Evolutionary conservation across 371 early-diverging fungal species (phyloP).

Genomic region (Mucor lusitanicus): DNA sequence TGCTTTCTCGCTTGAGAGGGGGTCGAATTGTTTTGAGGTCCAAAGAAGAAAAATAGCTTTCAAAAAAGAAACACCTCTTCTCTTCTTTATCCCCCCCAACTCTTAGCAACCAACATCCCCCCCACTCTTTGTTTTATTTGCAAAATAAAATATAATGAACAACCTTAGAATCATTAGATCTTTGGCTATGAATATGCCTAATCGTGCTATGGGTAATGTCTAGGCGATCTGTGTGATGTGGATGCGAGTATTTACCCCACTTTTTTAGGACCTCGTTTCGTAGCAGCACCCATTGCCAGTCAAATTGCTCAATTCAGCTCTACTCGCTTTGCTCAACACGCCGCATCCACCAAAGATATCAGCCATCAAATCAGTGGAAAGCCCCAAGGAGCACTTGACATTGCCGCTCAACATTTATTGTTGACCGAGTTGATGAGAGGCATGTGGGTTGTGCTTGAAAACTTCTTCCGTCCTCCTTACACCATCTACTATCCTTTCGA

Average conservation of each 20-base stretch:
- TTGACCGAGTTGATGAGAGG: conserved; percentile 92
- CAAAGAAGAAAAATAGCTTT: background rate
- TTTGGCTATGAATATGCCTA: conserved; percentile 6
- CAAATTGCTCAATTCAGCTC: conserved; percentile 45
- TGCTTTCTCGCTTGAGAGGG: background rate
- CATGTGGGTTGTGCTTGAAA: conserved; percentile 90
- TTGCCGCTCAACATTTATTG: conserved; percentile 81
- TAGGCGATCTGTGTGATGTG: background rate
- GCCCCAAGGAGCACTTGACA: conserved; percentile 63
- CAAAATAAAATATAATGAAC: conserved; percentile 16
- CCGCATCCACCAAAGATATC: conserved; percentile 31
- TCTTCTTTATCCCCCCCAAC: conserved; percentile 3
- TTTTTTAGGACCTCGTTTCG: conserved; percentile 32
- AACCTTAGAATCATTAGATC: conserved; percentile 24
- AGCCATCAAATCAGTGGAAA: conserved; percentile 38
- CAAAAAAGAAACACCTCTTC: conserved; percentile 3
- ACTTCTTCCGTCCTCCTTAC: conserved; percentile 95
- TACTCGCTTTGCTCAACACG: conserved; percentile 33
- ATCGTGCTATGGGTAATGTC: conserved; percentile 8
- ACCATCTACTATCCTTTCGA: conserved; percentile 97
- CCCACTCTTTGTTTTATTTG: conserved; percentile 14
- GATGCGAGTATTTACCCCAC: background rate
- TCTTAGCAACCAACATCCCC: conserved; percentile 12
- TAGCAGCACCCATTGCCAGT: conserved; percentile 39
- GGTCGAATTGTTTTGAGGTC: conserved; percentile 1